Conservation (phyloP, 2,329 filamentous ascomycete species). For the Fusarium stilboides region DNA sequence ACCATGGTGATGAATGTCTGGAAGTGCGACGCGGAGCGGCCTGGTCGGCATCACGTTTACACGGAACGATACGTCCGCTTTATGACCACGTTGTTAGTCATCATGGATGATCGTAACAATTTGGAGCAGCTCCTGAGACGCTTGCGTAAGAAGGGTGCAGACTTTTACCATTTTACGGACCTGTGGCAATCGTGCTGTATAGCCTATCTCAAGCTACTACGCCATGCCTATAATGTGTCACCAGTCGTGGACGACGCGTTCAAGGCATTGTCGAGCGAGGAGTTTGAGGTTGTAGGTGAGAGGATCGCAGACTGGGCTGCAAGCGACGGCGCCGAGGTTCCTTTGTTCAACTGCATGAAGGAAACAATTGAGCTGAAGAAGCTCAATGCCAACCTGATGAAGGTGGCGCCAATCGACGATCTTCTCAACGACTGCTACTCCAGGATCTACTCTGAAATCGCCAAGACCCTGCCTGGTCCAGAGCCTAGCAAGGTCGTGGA, state of each 20-base stretch:
- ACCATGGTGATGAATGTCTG: constrained; percentile 96
- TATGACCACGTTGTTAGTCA: constrained; percentile 81
- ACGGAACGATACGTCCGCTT: constrained; percentile 89
- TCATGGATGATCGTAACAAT: constrained; percentile 81
- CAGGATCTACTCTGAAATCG: constrained; percentile 78
- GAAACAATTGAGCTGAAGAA: constrained; percentile 74
- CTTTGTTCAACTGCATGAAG: constrained; percentile 68
- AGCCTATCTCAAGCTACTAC: constrained; percentile 68
- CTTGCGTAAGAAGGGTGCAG: constrained; percentile 84
- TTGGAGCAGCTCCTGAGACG: constrained; percentile 85
- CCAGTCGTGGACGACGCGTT: constrained; percentile 68
- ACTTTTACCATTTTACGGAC: constrained; percentile 76
- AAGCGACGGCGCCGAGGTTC: constrained; percentile 55
- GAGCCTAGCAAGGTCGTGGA: constrained; percentile 64
- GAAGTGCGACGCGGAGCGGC: constrained; percentile 89
- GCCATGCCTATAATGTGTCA: constrained; percentile 63
- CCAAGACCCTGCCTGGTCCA: constrained; percentile 69
- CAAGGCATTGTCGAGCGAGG: constrained; percentile 67
- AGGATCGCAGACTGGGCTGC: constrained; percentile 70
- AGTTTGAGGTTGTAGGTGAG: constrained; percentile 71
- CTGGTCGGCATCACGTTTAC: constrained; percentile 92
- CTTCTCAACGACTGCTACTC: constrained; percentile 94
- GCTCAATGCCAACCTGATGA: constrained; percentile 90
- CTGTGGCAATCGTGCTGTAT: constrained; percentile 71
- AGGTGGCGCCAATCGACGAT: constrained; percentile 88